phyloP scores from a whole-genome alignment of 805 yeast genomes.

The Cyberlindnera meyerae region DNA sequence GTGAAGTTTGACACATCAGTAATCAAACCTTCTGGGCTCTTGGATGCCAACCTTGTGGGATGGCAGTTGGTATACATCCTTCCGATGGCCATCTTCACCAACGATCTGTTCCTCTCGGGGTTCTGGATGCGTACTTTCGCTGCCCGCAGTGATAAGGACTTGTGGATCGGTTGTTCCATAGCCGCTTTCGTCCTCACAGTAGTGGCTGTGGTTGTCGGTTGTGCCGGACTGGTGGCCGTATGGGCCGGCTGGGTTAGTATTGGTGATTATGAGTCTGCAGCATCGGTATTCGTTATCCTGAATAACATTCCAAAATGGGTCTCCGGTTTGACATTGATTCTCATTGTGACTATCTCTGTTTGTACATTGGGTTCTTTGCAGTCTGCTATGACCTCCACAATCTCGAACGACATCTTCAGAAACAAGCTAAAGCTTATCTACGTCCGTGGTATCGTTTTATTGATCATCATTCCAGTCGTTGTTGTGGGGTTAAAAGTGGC shows the following conservation, averaged over 20 bases:
- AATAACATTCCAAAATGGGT: conserved; percentile 80
- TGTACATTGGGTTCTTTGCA: conserved; percentile 88
- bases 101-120: conserved; percentile 85
- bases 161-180: conserved; percentile 67
- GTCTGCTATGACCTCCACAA: conserved; percentile 81
- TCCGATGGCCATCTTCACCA: conserved; percentile 81
- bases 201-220: conserved; percentile 68
- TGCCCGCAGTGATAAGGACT: conserved; percentile 68
- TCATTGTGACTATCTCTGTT: conserved; percentile 68
- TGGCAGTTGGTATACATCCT: conserved; percentile 88
- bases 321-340: conserved; percentile 74
- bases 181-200: conserved; percentile 65
- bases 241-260: conserved; percentile 70
- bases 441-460: conserved; percentile 63
- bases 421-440: conserved; percentile 66
- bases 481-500: conserved; percentile 82
- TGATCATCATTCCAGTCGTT: conserved; percentile 81
- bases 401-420: conserved; percentile 86
- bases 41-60: conserved; percentile 66
- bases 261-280: conserved; percentile 47
- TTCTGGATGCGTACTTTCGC: conserved; percentile 96
- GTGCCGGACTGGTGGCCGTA: conserved; percentile 82
- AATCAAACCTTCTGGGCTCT: conserved; percentile 60
- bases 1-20: conserved; percentile 53
- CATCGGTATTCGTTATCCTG: conserved; percentile 69